Base-by-base conservation (phyloP, 2,329 filamentous ascomycete species). In the Emericellopsis atlantica region DNA sequence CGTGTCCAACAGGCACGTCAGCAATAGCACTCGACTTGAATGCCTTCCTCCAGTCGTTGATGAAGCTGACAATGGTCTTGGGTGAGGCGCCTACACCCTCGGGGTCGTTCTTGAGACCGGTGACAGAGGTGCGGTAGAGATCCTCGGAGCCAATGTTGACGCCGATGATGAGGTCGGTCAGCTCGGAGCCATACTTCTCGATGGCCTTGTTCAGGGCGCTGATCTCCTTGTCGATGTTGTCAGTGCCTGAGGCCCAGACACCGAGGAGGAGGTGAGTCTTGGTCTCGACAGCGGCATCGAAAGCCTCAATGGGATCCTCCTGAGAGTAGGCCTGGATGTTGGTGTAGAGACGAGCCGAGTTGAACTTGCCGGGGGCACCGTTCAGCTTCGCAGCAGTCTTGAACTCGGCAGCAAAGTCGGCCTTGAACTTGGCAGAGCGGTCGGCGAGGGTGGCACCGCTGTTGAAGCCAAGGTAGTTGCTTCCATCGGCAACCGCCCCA, bases 271-370 rank as follows among this genome's bases (percentile, higher is more conserved):
- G 61, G 47, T 70, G 61, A 15, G 74, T 77, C 35, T 76, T 65
- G 45, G 75, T 77, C 44, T 67, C 62, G 36, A 80, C 65, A 51
- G 79, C 79, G 31, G 79, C 79, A 63, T 86, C 84, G 63, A 90
- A 76, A 34, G 88, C 88, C 66, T 86, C 67, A 54, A 94, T 68
- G 40, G 87, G 88, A 60, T 90, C 82, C 50, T 75, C 72, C 66
- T 84, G 72, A 54, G 80, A 66, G 60, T 75, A 65, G 53, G 70
- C 70, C 58, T 76, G 72, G 55, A 80, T 75, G 66, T 75, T 79
- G 56, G 81, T 84, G 68, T 84, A 82, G 26, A 81, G 65, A 40
- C 78, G 74, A 48, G 77, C 69, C 43, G 71, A 64, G 51, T 68
- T 73, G 64, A 78, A 79, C 48, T 60, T 61, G 44, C 72, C 71